These are phyloP conservation scores for Conticribra weissflogii DNA, from an alignment of 108 stramenopile species.

Conservation along the genomic window DNA sequence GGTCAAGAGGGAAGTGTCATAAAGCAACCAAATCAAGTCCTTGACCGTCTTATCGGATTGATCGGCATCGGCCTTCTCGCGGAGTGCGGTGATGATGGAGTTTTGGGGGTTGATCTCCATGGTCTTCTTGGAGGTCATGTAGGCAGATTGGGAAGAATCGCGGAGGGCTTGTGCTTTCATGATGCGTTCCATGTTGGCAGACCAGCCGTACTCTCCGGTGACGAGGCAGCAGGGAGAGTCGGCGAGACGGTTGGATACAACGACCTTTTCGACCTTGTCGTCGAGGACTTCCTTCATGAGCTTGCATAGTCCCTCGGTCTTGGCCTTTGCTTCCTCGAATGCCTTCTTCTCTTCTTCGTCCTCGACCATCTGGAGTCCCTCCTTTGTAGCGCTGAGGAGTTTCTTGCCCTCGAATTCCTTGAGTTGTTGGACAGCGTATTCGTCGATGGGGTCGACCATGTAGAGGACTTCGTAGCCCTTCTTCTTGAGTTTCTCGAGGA, in stretches of 20 bases:
- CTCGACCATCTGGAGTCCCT: constrained; percentile 93
- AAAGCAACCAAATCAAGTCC: constrained; percentile 99
- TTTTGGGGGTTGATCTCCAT: constrained; percentile 99
- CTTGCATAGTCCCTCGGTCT: constrained; percentile 98
- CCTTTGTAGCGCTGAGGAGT: constrained; percentile 99
- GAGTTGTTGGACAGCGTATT: constrained; percentile 99
- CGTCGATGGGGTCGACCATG: constrained; percentile 99
- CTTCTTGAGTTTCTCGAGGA: constrained; percentile 99
- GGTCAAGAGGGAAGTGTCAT: constrained; percentile 98
- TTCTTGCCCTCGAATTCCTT: constrained; percentile 99
- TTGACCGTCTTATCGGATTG: constrained; percentile 99
- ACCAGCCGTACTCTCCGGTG: constrained; percentile 99
- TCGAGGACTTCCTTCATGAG: constrained; percentile 99
- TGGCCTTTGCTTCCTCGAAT: constrained; percentile 98
- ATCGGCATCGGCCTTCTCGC: constrained; percentile 99
- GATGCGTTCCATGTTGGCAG: constrained; percentile 99
- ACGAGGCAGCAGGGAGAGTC: constrained; percentile 99
- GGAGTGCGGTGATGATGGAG: constrained; percentile 97
- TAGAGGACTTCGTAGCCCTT: constrained; percentile 99
- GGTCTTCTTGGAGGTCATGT: constrained; percentile 99
- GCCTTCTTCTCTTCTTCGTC: constrained; percentile 98
- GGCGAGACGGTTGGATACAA: constrained; percentile 98
- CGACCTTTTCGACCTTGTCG: constrained; percentile 99
- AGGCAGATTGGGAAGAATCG: constrained; percentile 95
- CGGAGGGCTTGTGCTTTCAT: constrained; percentile 99